Evolutionary conservation across 1,284 basidiomycete species (phyloP).

Genomic region (Leccinum angustisporum): DNA sequence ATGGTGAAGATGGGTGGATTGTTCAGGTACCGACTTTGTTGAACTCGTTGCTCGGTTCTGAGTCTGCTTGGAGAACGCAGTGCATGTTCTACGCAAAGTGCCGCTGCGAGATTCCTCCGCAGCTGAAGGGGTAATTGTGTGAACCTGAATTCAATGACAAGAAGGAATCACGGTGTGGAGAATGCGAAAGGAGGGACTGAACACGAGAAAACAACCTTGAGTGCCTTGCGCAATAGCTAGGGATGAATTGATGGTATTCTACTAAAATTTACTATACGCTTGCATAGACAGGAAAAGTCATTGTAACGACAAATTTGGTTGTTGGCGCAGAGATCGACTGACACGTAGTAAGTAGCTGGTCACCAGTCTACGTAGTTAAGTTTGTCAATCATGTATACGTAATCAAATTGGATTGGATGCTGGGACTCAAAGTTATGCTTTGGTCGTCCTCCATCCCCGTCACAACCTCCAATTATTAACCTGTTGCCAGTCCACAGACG

Average conservation of each 20-base stretch:
- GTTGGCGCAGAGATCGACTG: too few relatives aligned
- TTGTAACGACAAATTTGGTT: too few relatives aligned
- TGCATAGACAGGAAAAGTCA: too few relatives aligned
- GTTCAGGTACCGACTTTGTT: neutral
- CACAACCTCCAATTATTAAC: neutral
- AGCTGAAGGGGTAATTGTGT: neutral
- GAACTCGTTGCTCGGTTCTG: slow-evolving; percentile 9
- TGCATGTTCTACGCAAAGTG: slow-evolving; percentile 9
- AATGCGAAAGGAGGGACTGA: neutral
- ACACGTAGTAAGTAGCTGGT: too few relatives aligned
- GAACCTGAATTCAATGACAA: neutral
- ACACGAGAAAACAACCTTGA: slow-evolving; percentile 6
- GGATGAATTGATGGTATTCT: too few relatives aligned
- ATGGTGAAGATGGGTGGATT: slow-evolving; percentile 75
- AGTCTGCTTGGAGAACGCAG: slow-evolving; percentile 7
- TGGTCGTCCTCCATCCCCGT: too few relatives aligned
- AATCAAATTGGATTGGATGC: too few relatives aligned
- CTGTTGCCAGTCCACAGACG: neutral
- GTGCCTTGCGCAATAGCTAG: too few relatives aligned
- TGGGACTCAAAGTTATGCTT: too few relatives aligned
- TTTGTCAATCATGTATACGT: too few relatives aligned
- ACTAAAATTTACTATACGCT: too few relatives aligned
- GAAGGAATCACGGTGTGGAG: neutral
- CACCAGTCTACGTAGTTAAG: too few relatives aligned
- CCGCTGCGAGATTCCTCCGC: slow-evolving; percentile 15